Conservation (phyloP, 2,329 filamentous ascomycete genomes). For the Blumeria graminis region DNA sequence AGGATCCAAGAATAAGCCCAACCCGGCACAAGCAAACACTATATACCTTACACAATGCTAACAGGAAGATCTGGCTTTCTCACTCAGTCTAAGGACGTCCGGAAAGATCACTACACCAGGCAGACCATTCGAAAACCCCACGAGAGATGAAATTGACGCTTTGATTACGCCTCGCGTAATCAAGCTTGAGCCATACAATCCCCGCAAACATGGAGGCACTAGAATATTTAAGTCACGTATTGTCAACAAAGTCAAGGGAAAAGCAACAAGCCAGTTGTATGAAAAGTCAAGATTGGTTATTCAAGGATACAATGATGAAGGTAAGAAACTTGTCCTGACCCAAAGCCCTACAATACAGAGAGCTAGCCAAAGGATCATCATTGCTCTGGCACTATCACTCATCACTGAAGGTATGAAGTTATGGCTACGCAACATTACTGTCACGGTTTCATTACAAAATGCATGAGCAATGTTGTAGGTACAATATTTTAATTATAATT, state of each 20-base stretch:
- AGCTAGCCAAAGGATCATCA: conserved; percentile 1
- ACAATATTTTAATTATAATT: too few species aligned
- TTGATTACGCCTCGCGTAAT: background rate
- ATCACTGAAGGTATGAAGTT: background rate
- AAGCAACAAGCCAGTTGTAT: background rate
- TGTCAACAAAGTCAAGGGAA: background rate
- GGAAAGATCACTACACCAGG: background rate
- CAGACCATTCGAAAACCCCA: background rate
- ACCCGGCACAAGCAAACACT: too few species aligned
- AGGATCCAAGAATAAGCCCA: background rate
- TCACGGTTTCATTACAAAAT: too few species aligned
- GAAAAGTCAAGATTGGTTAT: conserved; percentile 1
- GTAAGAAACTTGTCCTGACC: conserved; percentile 3
- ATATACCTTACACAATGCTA: background rate
- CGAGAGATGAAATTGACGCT: background rate
- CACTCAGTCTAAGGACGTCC: background rate
- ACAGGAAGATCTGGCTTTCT: background rate
- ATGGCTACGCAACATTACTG: background rate
- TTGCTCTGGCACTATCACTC: background rate
- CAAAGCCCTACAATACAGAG: conserved; percentile 3
- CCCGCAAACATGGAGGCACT: background rate
- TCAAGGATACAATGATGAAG: conserved; percentile 1
- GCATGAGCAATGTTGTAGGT: too few species aligned
- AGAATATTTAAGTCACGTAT: background rate
- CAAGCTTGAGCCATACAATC: background rate